A percentile compares a stretch with the other conserved stretches of the same genome.
phyloP scores from a whole-genome alignment of 208 protist genomes.

The Entamoeba histolytica region DNA sequence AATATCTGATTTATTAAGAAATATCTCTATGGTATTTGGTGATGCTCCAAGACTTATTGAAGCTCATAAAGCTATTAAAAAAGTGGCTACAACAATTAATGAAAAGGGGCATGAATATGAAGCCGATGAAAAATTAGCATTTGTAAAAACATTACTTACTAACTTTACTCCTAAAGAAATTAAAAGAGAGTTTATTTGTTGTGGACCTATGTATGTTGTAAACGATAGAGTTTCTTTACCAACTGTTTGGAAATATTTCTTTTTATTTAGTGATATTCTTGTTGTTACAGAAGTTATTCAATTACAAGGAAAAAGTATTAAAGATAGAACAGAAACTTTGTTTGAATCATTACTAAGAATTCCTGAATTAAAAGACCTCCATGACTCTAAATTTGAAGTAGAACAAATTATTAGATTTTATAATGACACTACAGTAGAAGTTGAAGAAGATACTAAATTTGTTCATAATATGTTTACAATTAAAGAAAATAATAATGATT shows the following conservation, averaged over 20 bases:
- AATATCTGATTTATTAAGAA: neutral
- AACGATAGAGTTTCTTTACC: neutral
- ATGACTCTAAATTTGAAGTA: neutral
- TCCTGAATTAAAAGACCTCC: neutral
- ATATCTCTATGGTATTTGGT: neutral
- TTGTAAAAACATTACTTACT: neutral
- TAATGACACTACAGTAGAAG: neutral
- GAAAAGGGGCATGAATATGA: neutral
- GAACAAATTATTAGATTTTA: neutral
- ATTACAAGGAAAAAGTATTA: neutral
- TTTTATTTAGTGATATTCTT: neutral
- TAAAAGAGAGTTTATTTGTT: neutral
- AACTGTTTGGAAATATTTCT: neutral
- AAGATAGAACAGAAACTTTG: neutral
- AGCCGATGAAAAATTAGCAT: neutral
- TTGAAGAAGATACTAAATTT: neutral
- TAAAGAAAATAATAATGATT: neutral
- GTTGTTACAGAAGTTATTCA: neutral
- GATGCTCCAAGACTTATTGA: neutral
- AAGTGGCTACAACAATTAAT: neutral
- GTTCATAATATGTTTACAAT: neutral
- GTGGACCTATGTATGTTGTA: neutral
- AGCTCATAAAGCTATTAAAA: neutral
- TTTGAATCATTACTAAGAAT: neutral
- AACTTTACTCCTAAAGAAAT: neutral